Evolutionary conservation across 2,329 filamentous ascomycete species (phyloP).

Genomic region (Coleophoma eucalyptorum): DNA sequence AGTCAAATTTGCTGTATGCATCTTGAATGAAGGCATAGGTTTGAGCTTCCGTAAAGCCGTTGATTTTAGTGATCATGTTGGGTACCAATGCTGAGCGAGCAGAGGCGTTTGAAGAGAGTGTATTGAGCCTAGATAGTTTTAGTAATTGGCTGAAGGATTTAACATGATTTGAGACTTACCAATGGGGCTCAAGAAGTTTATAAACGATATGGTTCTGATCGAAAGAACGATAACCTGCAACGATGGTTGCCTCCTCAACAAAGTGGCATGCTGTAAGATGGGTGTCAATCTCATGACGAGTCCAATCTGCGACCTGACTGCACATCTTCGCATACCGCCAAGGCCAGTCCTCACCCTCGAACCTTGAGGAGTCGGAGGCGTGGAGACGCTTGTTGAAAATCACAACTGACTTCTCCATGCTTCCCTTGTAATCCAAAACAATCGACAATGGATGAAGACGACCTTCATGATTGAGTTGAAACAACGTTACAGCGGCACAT

Average conservation of each 20-base stretch:
- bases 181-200: conserved; percentile 40
- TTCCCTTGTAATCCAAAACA: conserved; percentile 40
- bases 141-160: not conserved
- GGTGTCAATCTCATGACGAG: conserved; percentile 40
- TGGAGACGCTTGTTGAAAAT: conserved; percentile 44
- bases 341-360: conserved; percentile 41
- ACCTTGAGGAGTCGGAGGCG: conserved; percentile 23
- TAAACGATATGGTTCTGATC: conserved; percentile 39
- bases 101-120: conserved; percentile 43
- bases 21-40: conserved; percentile 33
- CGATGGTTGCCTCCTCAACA: conserved; percentile 44
- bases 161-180: conserved; percentile 12
- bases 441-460: conserved; percentile 45
- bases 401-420: conserved; percentile 38
- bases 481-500: conserved; percentile 38
- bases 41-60: conserved; percentile 34
- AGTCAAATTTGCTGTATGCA: conserved; percentile 41
- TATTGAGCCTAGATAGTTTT: conserved; percentile 33
- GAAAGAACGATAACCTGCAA: conserved; percentile 38
- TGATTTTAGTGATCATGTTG: conserved; percentile 36
- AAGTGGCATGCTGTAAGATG: conserved; percentile 43
- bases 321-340: conserved; percentile 51
- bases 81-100: conserved; percentile 41
- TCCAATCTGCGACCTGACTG: conserved; percentile 43
- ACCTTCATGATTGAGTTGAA: conserved; percentile 38